These are phyloP conservation scores for Tolypocladium ovalisporum DNA, from an alignment of 2,329 filamentous ascomycete species.

Conservation along the genomic window DNA sequence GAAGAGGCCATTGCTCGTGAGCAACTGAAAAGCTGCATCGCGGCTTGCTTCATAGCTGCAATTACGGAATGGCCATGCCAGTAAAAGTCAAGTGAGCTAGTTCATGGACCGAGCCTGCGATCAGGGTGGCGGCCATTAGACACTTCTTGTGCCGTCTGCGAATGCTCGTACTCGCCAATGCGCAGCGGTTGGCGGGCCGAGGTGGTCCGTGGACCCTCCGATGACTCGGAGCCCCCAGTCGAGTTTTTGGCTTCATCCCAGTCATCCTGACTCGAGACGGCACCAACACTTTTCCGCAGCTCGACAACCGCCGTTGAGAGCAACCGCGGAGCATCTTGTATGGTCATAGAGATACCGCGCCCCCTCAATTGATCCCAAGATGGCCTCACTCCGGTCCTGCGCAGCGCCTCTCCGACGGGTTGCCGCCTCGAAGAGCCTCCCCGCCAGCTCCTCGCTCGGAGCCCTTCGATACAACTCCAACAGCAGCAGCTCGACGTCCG, in stretches of 20 bases:
- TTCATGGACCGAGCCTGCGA: neutral
- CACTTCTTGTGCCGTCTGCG: no score
- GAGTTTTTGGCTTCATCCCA: conserved; percentile 3
- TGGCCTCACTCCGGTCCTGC: conserved; percentile 35
- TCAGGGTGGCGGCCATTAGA: no score
- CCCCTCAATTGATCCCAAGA: conserved; percentile 14
- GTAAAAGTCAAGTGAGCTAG: neutral
- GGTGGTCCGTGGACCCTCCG: conserved; percentile 4
- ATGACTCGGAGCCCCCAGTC: conserved; percentile 8
- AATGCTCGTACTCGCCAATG: no score
- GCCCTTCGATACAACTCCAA: conserved; percentile 27
- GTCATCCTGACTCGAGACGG: neutral
- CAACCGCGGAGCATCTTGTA: neutral
- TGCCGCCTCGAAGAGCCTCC: conserved; percentile 17
- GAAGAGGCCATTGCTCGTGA: neutral
- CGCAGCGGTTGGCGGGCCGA: neutral
- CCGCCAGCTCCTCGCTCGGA: conserved; percentile 11
- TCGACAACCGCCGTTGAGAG: neutral
- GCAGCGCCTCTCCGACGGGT: conserved; percentile 27
- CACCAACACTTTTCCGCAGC: neutral
- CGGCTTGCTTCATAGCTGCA: neutral
- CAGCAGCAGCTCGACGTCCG: conserved; percentile 70
- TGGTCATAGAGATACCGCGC: neutral
- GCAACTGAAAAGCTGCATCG: neutral
- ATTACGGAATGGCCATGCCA: neutral